phyloP scores from a whole-genome alignment of 345 rosid species.

The Noccaea bulbosa region DNA sequence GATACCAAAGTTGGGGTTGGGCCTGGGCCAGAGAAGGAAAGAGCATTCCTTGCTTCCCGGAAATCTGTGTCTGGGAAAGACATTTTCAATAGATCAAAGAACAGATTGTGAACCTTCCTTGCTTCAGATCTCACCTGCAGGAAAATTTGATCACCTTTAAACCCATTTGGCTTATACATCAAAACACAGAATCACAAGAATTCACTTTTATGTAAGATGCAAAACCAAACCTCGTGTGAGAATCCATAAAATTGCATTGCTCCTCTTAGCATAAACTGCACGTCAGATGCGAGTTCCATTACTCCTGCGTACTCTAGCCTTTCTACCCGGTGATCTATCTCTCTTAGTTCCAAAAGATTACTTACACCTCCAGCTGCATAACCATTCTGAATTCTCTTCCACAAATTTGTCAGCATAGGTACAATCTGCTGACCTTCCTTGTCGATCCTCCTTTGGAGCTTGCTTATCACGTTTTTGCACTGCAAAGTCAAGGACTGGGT shows the following conservation, averaged over 20 bases:
- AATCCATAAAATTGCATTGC: constrained; percentile 85
- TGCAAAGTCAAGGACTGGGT: constrained; percentile 41
- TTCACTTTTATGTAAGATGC: background rate
- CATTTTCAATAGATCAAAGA: constrained; percentile 91
- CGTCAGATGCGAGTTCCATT: constrained; percentile 88
- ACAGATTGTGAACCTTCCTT: constrained; percentile 93
- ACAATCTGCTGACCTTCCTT: constrained; percentile 97
- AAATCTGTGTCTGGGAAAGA: constrained; percentile 91
- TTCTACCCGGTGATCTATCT: constrained; percentile 88
- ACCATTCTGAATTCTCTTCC: constrained; percentile 84
- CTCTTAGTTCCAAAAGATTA: constrained; percentile 76
- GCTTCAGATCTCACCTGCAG: constrained; percentile 93
- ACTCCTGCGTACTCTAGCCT: constrained; percentile 77
- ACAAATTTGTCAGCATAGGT: constrained; percentile 83
- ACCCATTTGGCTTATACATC: constrained; percentile 22
- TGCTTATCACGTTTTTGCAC: constrained; percentile 91
- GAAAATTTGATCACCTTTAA: constrained; percentile 13
- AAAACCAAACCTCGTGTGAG: constrained; percentile 84
- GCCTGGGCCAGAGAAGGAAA: constrained; percentile 66
- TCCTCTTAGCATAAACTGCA: constrained; percentile 83
- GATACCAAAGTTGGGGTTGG: constrained; percentile 57
- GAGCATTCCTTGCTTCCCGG: constrained; percentile 74
- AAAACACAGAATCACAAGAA: constrained; percentile 8
- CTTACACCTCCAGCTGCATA: constrained; percentile 65
- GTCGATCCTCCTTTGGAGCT: constrained; percentile 86